Conservation (phyloP, 2,329 filamentous ascomycete genomes). For the Zymoseptoria passerinii region DNA sequence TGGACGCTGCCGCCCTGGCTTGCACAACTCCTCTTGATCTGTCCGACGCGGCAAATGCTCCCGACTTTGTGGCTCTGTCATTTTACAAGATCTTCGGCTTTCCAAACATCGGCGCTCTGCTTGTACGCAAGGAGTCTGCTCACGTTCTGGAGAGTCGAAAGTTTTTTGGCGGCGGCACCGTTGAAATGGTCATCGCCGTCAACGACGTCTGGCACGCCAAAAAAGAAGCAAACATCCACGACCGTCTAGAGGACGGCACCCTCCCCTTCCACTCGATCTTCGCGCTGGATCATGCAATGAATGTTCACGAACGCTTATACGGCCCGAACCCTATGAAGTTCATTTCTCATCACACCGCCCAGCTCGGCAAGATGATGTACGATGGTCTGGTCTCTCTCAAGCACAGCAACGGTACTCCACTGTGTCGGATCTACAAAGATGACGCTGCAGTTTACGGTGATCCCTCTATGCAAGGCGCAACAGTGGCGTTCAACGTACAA, state of each 20-base stretch:
- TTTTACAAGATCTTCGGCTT: slow-evolving; percentile 63
- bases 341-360: slow-evolving; percentile 51
- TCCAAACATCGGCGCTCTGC: slow-evolving; percentile 52
- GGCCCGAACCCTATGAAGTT: slow-evolving; percentile 50
- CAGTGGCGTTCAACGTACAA: slow-evolving; percentile 56
- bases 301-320: slow-evolving; percentile 49
- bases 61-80: slow-evolving; percentile 54
- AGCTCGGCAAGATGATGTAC: slow-evolving; percentile 45
- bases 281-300: slow-evolving; percentile 52
- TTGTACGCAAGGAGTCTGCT: slow-evolving; percentile 49
- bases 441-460: slow-evolving; percentile 43
- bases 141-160: slow-evolving; percentile 47
- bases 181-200: slow-evolving; percentile 50
- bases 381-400: slow-evolving; percentile 40
- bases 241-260: slow-evolving; percentile 59
- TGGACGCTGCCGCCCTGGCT: slow-evolving; percentile 58
- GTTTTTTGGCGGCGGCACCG: slow-evolving; percentile 63
- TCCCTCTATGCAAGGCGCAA: slow-evolving; percentile 49
- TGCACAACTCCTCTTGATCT: slow-evolving; percentile 54
- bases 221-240: slow-evolving; percentile 48
- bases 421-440: slow-evolving; percentile 51
- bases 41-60: slow-evolving; percentile 42
- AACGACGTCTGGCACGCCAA: slow-evolving; percentile 48
- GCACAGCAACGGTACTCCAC: slow-evolving; percentile 46
- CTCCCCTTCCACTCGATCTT: slow-evolving; percentile 58